Base-by-base conservation (phyloP, 2,329 filamentous ascomycete genomes). In the Penicillium palitans region DNA sequence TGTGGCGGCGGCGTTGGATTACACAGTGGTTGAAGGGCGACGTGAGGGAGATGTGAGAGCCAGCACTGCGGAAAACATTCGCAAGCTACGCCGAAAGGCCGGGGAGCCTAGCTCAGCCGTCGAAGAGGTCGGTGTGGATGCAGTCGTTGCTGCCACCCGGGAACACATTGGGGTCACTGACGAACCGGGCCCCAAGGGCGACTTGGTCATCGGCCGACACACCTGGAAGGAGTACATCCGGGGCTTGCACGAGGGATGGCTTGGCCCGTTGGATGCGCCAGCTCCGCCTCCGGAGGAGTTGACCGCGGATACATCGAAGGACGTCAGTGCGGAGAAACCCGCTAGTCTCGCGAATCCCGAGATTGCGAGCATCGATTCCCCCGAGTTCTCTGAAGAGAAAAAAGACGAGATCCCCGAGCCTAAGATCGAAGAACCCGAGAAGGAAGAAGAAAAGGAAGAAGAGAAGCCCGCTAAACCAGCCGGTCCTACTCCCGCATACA, bases 221-320 rank as follows among this genome's bases (percentile, higher is more conserved):
- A 88, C 93, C 10, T 99, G 95, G 95, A 99, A 97, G 78, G 95
- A 99, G 77, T 99, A 98, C 74, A 80, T 98, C 25, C 84, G 93
- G 58, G 95, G 95, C 46, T 72, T 98, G 65, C 95, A 99, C 73
- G 95, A 99, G 77, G 95, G 95, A 56, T 99, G 95, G 93, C 79
- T 99, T 25, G 93, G 95, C 0, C 92, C 95, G 8, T 79, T 96
- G 44, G 85, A 89, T 45, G 73, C 74, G 57, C 71, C 74, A 24
- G 61, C 67, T 40, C 63, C 68, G 21, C 65, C 70, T 27, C 68
- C 71, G 25, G 55, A 57, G 24, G 48, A 57, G 25, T n/a, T 70
- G 3, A 52, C 62, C n/a, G 52, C 63, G 10, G 40, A 57, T 40
- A 48, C 59, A 4, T 52, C 61, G n/a, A 61, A 64, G 10, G 46